phyloP scores from a whole-genome alignment of 192 early-diverging fungal genomes.

The Umbelopsis ramanniana region DNA sequence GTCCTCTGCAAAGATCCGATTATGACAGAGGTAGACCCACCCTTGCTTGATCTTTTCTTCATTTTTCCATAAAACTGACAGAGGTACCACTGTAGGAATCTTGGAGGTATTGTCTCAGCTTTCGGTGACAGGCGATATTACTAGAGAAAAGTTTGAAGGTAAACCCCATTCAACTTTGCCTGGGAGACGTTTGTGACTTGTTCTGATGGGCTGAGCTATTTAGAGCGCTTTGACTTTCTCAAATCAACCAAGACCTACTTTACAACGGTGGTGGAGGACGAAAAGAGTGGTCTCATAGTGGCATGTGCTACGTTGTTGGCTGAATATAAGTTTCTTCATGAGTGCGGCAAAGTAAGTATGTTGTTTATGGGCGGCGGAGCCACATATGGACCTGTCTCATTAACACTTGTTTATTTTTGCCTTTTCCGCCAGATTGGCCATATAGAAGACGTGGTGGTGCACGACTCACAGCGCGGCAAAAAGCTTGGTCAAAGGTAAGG shows the following conservation, averaged over 20 bases:
- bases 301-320: constrained; percentile 87
- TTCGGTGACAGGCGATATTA: constrained; percentile 76
- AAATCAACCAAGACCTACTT: constrained; percentile 70
- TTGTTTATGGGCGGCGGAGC: not conserved
- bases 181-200: not conserved
- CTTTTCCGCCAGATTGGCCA: constrained; percentile 68
- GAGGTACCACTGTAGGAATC: constrained; percentile 39
- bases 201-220: constrained; percentile 2
- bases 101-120: constrained; percentile 74
- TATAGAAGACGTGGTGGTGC: constrained; percentile 90
- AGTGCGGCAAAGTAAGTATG: constrained; percentile 69
- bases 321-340: constrained; percentile 90
- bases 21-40: constrained; percentile 61
- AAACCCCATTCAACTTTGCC: not conserved
- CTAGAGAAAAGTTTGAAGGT: constrained; percentile 73
- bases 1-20: constrained; percentile 80
- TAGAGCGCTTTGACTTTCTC: constrained; percentile 79
- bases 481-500: constrained; percentile 61
- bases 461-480: constrained; percentile 73
- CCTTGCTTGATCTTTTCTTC: not conserved
- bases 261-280: constrained; percentile 86
- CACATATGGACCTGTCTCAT: not conserved
- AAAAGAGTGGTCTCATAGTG: constrained; percentile 62
- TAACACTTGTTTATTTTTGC: not conserved
- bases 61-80: not conserved